These are phyloP conservation scores for Erucastrum elatum DNA, from an alignment of 345 rosid species.

Conservation along the genomic window DNA sequence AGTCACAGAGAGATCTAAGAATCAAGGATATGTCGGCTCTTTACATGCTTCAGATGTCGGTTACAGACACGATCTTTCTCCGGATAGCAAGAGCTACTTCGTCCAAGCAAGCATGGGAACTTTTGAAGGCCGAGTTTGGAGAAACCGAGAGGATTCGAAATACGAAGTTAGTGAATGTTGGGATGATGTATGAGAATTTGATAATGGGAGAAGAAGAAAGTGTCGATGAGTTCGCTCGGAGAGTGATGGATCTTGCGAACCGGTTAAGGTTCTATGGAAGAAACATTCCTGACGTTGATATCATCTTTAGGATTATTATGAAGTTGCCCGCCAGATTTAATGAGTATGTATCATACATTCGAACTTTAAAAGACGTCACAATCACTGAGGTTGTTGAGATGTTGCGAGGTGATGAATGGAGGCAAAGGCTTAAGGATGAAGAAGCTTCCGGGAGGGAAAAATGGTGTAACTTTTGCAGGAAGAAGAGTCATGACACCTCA, in stretches of 20 bases:
- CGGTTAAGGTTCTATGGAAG: background rate
- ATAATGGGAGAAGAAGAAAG: background rate
- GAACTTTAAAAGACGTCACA: background rate
- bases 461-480: background rate
- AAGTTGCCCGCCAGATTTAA: background rate
- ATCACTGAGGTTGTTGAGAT: background rate
- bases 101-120: conserved; percentile 3
- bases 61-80: background rate
- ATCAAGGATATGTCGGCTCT: conserved; percentile 17
- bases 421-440: background rate
- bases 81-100: conserved; percentile 15
- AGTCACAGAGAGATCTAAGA: background rate
- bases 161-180: no score
- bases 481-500: background rate
- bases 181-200: background rate
- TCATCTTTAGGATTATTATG: background rate
- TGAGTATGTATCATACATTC: background rate
- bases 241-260: background rate
- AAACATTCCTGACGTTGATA: background rate
- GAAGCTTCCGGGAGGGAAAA: background rate
- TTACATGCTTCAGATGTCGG: conserved; percentile 7
- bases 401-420: background rate
- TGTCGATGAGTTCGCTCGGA: background rate
- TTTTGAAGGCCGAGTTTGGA: background rate
- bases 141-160: background rate